These are phyloP conservation scores for Begonia masoniana DNA, from an alignment of 306 rosid species.

Conservation along the genomic window DNA sequence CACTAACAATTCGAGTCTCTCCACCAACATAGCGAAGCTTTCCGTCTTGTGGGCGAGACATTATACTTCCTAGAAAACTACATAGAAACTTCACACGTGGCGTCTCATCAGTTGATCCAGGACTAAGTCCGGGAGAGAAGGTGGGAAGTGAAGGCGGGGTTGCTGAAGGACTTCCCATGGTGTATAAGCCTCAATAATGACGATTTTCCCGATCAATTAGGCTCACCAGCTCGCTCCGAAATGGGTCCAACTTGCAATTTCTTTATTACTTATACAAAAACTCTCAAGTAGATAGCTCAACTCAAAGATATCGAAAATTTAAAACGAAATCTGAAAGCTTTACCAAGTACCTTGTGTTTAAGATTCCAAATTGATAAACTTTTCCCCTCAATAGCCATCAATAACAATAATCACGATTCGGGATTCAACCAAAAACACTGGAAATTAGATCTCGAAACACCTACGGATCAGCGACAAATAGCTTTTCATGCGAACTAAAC, in stretches of 20 bases:
- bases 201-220: conserved; percentile 25
- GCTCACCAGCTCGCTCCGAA: conserved; percentile 8
- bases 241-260: conserved; percentile 41
- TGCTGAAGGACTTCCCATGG: conserved; percentile 65
- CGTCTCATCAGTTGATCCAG: conserved; percentile 38
- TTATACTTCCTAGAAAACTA: conserved; percentile 75
- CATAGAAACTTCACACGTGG: conserved; percentile 84
- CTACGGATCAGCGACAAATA: background rate
- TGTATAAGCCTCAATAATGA: conserved; percentile 15
- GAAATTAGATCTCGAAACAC: conserved; percentile 4
- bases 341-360: conserved; percentile 5
- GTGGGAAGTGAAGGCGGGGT: conserved; percentile 29
- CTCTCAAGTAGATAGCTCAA: conserved; percentile 18
- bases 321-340: conserved; percentile 3
- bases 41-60: conserved; percentile 98
- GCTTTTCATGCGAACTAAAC: too few species aligned
- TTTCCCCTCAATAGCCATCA: conserved; percentile 11
- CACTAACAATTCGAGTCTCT: conserved; percentile 91
- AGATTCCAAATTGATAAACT: conserved; percentile 10
- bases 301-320: conserved; percentile 13
- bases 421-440: background rate
- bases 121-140: conserved; percentile 20
- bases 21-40: conserved; percentile 94
- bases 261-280: conserved; percentile 45
- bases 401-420: conserved; percentile 9